Conservation (phyloP, 805 yeast genomes). For the Torulaspora maleeae region DNA sequence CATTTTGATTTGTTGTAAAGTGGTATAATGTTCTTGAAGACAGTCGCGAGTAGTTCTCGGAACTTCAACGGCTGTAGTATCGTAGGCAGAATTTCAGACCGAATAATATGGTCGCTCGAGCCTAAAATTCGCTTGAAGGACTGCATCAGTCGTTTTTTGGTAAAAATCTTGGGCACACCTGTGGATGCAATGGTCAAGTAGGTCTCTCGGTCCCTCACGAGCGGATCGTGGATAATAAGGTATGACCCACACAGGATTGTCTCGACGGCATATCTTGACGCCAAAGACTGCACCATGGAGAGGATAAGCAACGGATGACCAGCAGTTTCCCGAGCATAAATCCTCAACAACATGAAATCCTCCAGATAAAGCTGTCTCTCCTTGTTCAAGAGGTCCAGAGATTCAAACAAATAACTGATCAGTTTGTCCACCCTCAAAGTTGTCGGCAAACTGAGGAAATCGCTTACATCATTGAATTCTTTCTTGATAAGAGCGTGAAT, state of each 20-base stretch:
- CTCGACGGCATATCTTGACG: constrained; percentile 15
- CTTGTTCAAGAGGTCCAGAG: constrained; percentile 6
- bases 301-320: constrained; percentile 24
- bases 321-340: constrained; percentile 25
- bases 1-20: constrained; percentile 16
- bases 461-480: constrained; percentile 9
- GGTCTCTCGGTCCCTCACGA: constrained; percentile 16
- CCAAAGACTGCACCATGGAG: constrained; percentile 24
- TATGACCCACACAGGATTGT: constrained; percentile 18
- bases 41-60: constrained; percentile 12
- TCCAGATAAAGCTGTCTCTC: constrained; percentile 13
- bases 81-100: constrained; percentile 14
- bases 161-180: constrained; percentile 20
- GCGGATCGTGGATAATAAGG: constrained; percentile 18
- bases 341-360: constrained; percentile 23
- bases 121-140: constrained; percentile 16
- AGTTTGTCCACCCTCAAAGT: constrained; percentile 19
- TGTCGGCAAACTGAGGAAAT: constrained; percentile 14
- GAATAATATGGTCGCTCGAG: constrained; percentile 13
- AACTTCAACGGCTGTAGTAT: constrained; percentile 16
- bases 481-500: constrained; percentile 12
- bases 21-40: constrained; percentile 20
- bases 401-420: constrained; percentile 13
- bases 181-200: constrained; percentile 18
- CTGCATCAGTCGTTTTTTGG: constrained; percentile 14